Percentiles rank a stretch among this genome's conserved stretches.
These are phyloP conservation scores for Aspergillus bombycis DNA, from an alignment of 2,329 filamentous ascomycete species.

Conservation along the genomic window DNA sequence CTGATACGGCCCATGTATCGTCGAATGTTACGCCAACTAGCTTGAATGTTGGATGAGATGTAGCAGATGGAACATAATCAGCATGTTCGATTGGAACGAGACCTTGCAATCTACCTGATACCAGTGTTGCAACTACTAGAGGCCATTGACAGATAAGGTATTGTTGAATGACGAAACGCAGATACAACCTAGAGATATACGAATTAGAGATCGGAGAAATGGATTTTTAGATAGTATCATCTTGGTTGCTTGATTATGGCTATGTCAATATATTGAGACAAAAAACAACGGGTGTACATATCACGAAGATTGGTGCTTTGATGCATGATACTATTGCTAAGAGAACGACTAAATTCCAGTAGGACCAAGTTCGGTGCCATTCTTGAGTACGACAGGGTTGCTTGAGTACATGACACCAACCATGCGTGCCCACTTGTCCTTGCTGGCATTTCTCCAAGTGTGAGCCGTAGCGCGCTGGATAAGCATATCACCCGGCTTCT, in stretches of 20 bases:
- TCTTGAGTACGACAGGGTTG: slow-evolving; percentile 4
- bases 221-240: not conserved
- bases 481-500: slow-evolving; percentile 11
- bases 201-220: not conserved
- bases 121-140: slow-evolving; percentile 10
- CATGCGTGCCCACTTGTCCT: slow-evolving; percentile 9
- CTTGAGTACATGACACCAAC: slow-evolving; percentile 10
- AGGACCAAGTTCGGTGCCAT: slow-evolving; percentile 5
- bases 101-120: slow-evolving; percentile 8
- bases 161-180: slow-evolving; percentile 3
- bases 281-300: not conserved
- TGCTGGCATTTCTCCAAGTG: slow-evolving; percentile 12
- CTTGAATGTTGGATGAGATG: slow-evolving; percentile 9
- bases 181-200: not conserved
- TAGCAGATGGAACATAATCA: slow-evolving; percentile 10
- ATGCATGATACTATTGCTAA: slow-evolving; percentile 2
- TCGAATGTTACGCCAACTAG: slow-evolving; percentile 9
- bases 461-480: slow-evolving; percentile 11
- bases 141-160: slow-evolving; percentile 2
- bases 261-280: not conserved
- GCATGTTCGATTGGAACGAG: slow-evolving; percentile 6
- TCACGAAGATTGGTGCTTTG: not conserved
- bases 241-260: not conserved
- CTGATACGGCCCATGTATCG: slow-evolving; percentile 7
- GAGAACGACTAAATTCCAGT: slow-evolving; percentile 5